Base-by-base conservation (phyloP, 2,329 filamentous ascomycete species). In the Cladosporium cucumerinum region DNA sequence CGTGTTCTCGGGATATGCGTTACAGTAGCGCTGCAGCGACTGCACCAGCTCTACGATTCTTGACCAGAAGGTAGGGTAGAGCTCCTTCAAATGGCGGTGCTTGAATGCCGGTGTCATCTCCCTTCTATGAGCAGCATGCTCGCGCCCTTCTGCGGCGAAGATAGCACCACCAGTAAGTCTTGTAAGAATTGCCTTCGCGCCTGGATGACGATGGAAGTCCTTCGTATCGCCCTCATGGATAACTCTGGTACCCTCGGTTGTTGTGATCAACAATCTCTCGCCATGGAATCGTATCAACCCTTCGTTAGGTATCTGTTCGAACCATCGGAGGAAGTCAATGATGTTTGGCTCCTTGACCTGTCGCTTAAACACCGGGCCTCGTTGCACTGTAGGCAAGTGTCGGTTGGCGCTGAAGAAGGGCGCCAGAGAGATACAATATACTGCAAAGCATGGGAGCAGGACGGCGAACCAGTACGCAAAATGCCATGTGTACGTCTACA, bases 21-120 rank as follows among this genome's bases (percentile, higher is more conserved):
- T 26, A 6, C 60, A 43, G 8, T 55, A 26, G 7, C 26, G 2
- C 23, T 54, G 43, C 2, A 64, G 43, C 6, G 54, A 64, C 10
- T 28, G 28, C 1, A 64, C 46, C 6, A 65, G 57, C 63, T 60
- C 63, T 1, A 58, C 34, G 0, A 57, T 60, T 78, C 96, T 96
- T 23, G 78, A 72, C 92, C 92, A 97, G 77, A 97, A 96, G 6
- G 90, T 79, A 0, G 92, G 89, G 71, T 96, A 95, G 16, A 97
- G 80, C 66, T 94, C 85, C 74, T 95, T 96, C 75, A 96, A 82
- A 72, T 96, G 91, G 25, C 92, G 86, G 73, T 92, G 96, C n/a
- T 87, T 84, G 76, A 97, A 97, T 1, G 92, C 91, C 0, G 92
- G 92, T 79, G 89, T 86, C 21, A 96, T 84, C 65, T 89, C 87